Base-by-base conservation (phyloP, 495 filamentous ascomycete genomes). In the Wilcoxina mikolae region DNA sequence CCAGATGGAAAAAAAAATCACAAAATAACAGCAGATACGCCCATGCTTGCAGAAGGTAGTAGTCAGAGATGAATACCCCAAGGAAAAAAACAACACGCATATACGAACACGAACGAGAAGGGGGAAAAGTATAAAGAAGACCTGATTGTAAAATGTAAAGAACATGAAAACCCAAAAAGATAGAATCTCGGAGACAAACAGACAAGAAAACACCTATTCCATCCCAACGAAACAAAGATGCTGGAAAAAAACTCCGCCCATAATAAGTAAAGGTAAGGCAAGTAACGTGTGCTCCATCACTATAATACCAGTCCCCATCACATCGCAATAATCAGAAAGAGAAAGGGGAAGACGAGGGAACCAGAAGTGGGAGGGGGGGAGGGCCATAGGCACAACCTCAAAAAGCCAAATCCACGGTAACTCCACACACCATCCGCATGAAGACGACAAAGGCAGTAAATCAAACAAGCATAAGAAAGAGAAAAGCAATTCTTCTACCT, bases 151-250 rank as follows among this genome's bases (percentile, higher is more conserved):
- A 39, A 28, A 47, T 48, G 49, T 43, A 48, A 45, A 41, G 35
- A 52, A 51, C 58, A 55, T 51, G 24, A 55, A 50, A 45, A 57
- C 55, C 56, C 53, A 28, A 26, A 18, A 57, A 49, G 15, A 41
- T 35, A 7, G 50, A 46, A 44, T 29, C 43, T 24, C 44, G 33
- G 24, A 53, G 39, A 38, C 41, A 56, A 44, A 56, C 20, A 25
- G 29, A 28, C 18, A 45, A 53, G 45, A 15, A 54, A 11, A 51
- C 57, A 29, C 42, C 43, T 28, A 29, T 61, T 60, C 26, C 27
- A 43, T 44, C 51, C 23, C 23, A 25, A 61, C 33, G 47, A 51
- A 48, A 52, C 31, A 57, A 55, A 55, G 57, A 59, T 33, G 53
- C 56, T 38, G 38, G 25, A 55, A 59, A 56, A 17, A 38, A 33